Conservation (phyloP, 768 basidiomycete genomes). For the Leccinum disarticulatum region DNA sequence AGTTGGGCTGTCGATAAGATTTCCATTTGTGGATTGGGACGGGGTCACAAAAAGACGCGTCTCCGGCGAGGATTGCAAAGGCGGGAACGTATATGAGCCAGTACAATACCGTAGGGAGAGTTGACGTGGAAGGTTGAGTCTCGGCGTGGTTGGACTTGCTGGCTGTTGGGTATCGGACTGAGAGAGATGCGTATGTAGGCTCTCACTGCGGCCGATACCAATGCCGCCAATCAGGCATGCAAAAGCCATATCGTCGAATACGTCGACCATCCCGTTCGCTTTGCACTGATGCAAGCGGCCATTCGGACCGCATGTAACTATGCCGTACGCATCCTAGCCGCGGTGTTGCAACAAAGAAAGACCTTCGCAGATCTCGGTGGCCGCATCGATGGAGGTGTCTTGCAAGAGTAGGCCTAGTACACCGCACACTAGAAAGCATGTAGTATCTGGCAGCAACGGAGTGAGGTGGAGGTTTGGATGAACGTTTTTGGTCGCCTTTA, state of each 20-base stretch:
- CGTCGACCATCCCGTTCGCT: slow-evolving; percentile 99
- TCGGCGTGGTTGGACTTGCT: slow-evolving; percentile 96
- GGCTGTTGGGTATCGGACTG: slow-evolving; percentile 97
- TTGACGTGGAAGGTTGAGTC: slow-evolving; percentile 99
- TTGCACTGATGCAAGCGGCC: slow-evolving; percentile 98
- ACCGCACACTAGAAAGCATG: slow-evolving; percentile 64
- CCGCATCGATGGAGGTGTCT: slow-evolving; percentile 71
- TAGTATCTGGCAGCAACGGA: too few relatives aligned
- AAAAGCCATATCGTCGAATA: slow-evolving; percentile 82
- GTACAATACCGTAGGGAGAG: slow-evolving; percentile 98
- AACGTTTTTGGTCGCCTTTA: too few relatives aligned
- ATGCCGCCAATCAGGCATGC: slow-evolving; percentile 69
- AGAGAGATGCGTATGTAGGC: slow-evolving; percentile 30
- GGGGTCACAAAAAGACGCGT: slow-evolving; percentile 4
- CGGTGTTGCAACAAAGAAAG: slow-evolving; percentile 95
- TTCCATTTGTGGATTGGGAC: slow-evolving; percentile 69
- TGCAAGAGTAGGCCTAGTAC: slow-evolving; percentile 86
- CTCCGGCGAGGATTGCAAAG: background rate
- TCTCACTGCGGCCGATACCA: too few relatives aligned
- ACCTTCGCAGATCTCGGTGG: slow-evolving; percentile 89
- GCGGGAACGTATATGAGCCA: slow-evolving; percentile 78
- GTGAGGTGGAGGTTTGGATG: too few relatives aligned
- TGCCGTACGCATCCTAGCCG: slow-evolving; percentile 97
- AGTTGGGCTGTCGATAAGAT: slow-evolving; percentile 87
- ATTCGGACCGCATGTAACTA: slow-evolving; percentile 93